A percentile compares a stretch with the other conserved stretches of the same genome.
Evolutionary conservation across 225 moss, liverwort and hornwort species (phyloP).

Genomic region (Sphagnum tenellum): DNA sequence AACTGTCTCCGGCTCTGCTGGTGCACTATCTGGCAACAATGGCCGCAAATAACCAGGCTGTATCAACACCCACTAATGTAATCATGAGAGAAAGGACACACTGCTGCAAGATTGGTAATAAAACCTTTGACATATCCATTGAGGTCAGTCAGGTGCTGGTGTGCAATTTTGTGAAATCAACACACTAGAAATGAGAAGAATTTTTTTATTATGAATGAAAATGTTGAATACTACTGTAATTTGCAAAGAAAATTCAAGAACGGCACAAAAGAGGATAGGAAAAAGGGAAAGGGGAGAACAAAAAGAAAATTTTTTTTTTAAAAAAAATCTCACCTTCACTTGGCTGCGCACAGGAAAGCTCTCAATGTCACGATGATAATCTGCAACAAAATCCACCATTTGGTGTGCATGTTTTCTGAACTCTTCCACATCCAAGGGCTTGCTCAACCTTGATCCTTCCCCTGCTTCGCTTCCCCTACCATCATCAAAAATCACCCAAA

Average conservation of each 20-base stretch:
- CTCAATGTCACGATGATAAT: conserved; percentile 63
- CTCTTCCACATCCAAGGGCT: conserved; percentile 51
- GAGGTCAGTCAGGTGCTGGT: too few relatives aligned
- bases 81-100: too few relatives aligned
- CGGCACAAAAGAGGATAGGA: too few relatives aligned
- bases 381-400: conserved; percentile 90
- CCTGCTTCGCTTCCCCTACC: conserved; percentile 30
- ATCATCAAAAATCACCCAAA: background rate
- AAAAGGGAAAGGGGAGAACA: too few relatives aligned
- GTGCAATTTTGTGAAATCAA: too few relatives aligned
- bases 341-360: conserved; percentile 58
- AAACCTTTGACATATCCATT: too few relatives aligned
- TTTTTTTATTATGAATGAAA: too few relatives aligned
- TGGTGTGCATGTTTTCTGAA: conserved; percentile 52
- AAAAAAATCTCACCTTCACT: conserved; percentile 39
- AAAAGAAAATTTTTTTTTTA: too few relatives aligned
- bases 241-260: too few relatives aligned
- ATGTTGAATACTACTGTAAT: too few relatives aligned
- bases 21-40: conserved; percentile 55
- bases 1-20: conserved; percentile 58
- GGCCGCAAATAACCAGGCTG: conserved; percentile 70
- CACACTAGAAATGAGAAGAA: too few relatives aligned
- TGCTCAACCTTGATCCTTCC: conserved; percentile 19
- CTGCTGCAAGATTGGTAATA: too few relatives aligned
- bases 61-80: background rate